Evolutionary conservation across 441 rosid species (phyloP).

Genomic region (Aleurites moluccanus): DNA sequence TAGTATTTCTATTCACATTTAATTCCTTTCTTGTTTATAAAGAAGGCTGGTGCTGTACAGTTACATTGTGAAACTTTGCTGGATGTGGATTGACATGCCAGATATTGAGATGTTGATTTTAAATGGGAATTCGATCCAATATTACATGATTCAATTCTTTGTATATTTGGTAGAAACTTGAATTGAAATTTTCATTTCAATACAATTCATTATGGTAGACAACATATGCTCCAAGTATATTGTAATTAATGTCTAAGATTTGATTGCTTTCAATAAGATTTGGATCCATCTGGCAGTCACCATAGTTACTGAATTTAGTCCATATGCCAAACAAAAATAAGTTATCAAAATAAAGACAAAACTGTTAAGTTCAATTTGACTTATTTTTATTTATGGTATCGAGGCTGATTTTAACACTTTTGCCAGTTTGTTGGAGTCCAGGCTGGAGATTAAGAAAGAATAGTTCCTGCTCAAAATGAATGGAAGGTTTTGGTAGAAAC

Average conservation of each 20-base stretch:
- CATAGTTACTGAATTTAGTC: not conserved
- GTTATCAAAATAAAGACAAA: not conserved
- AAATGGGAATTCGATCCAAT: no score
- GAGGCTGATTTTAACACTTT: not conserved
- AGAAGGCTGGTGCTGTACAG: constrained; percentile 10
- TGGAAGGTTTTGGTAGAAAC: not conserved
- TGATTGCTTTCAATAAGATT: not conserved
- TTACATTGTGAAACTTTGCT: not conserved
- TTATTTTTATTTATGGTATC: not conserved
- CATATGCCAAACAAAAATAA: not conserved
- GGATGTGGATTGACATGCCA: not conserved
- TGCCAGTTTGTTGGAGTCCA: constrained; percentile 8
- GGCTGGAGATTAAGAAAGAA: constrained; percentile 12
- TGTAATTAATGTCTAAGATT: no score
- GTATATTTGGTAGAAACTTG: no score
- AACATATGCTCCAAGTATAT: no score
- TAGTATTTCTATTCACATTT: not conserved
- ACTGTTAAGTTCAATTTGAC: not conserved
- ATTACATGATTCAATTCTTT: no score
- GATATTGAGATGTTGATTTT: not conserved
- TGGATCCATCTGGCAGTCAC: not conserved
- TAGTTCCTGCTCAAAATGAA: not conserved
- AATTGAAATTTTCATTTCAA: no score
- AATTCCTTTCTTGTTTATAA: not conserved
- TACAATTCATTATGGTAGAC: no score